phyloP scores from a whole-genome alignment of 208 protist genomes.

The Trypanosoma brucei region DNA sequence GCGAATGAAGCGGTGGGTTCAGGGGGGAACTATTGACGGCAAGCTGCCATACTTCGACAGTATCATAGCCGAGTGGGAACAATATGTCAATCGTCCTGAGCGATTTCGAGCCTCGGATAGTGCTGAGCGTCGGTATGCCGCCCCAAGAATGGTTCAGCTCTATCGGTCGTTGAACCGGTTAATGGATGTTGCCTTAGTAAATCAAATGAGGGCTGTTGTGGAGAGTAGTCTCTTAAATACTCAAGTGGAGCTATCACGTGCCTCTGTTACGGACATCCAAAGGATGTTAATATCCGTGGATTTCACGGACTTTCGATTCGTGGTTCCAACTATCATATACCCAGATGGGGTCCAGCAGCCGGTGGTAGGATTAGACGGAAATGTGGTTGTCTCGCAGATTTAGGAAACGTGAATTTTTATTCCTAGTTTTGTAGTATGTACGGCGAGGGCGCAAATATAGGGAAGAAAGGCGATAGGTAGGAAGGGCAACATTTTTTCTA shows the following conservation, averaged over 20 bases:
- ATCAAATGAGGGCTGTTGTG: conserved; percentile 39
- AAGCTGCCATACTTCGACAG: conserved; percentile 84
- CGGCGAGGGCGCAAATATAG: too few relatives aligned
- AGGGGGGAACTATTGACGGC: conserved; percentile 80
- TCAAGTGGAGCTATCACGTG: conserved; percentile 25
- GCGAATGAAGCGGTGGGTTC: conserved; percentile 90
- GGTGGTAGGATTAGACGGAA: conserved; percentile 53
- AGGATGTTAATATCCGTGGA: conserved; percentile 42
- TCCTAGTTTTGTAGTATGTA: neutral
- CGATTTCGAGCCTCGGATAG: conserved; percentile 69
- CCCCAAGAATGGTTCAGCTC: conserved; percentile 85
- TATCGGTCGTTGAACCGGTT: conserved; percentile 76
- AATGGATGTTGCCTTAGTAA: conserved; percentile 82
- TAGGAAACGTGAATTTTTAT: neutral
- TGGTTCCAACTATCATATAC: conserved; percentile 77
- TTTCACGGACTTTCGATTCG: conserved; percentile 61
- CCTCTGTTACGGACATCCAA: conserved; percentile 48
- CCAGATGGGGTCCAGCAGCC: conserved; percentile 58
- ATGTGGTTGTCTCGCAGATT: conserved; percentile 9
- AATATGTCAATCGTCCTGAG: conserved; percentile 87
- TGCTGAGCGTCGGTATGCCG: conserved; percentile 73
- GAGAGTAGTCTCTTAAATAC: conserved; percentile 21
- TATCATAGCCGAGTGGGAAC: conserved; percentile 84
- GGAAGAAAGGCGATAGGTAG: too few relatives aligned
- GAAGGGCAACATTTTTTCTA: too few relatives aligned